Evolutionary conservation across 768 basidiomycete genomes (phyloP).

Genomic region (Baorangia bicolor): DNA sequence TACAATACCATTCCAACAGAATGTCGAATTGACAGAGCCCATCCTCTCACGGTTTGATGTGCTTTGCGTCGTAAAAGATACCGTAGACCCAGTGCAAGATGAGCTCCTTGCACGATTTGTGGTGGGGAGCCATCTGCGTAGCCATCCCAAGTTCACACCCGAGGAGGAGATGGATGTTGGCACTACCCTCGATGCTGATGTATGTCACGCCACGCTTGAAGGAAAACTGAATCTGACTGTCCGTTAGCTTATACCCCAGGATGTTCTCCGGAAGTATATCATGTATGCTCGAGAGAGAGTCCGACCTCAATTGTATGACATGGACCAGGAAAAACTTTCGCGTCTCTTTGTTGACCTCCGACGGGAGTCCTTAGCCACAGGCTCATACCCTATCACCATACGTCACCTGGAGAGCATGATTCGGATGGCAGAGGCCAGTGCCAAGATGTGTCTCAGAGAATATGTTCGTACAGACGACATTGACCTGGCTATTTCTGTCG

Average conservation of each 20-base stretch:
- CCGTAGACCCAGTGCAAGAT: slow-evolving; percentile 94
- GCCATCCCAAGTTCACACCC: slow-evolving; percentile 89
- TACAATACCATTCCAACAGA: slow-evolving; percentile 97
- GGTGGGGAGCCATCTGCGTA: slow-evolving; percentile 93
- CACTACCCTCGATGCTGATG: slow-evolving; percentile 86
- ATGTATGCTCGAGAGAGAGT: slow-evolving; percentile 97
- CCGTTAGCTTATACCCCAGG: slow-evolving; percentile 90
- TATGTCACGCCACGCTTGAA: slow-evolving; percentile 40
- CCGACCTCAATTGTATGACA: slow-evolving; percentile 87
- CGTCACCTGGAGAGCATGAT: slow-evolving; percentile 99
- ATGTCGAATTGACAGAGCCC: slow-evolving; percentile 97
- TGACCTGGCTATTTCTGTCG: slow-evolving; percentile 94
- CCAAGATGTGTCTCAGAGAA: slow-evolving; percentile 97
- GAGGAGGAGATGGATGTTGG: slow-evolving; percentile 95
- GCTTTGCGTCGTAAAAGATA: slow-evolving; percentile 96
- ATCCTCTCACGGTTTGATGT: slow-evolving; percentile 98
- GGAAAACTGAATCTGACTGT: slow-evolving; percentile 10
- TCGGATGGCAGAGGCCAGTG: slow-evolving; percentile 97
- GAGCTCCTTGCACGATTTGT: slow-evolving; percentile 96
- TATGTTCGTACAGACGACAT: slow-evolving; percentile 96
- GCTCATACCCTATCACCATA: slow-evolving; percentile 98
- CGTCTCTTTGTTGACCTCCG: slow-evolving; percentile 94
- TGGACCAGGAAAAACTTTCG: slow-evolving; percentile 94
- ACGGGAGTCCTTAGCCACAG: slow-evolving; percentile 93
- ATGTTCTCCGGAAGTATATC: slow-evolving; percentile 94